These are phyloP conservation scores for Phytophthora colocasiae DNA, from an alignment of 352 stramenopile species.

Conservation along the genomic window DNA sequence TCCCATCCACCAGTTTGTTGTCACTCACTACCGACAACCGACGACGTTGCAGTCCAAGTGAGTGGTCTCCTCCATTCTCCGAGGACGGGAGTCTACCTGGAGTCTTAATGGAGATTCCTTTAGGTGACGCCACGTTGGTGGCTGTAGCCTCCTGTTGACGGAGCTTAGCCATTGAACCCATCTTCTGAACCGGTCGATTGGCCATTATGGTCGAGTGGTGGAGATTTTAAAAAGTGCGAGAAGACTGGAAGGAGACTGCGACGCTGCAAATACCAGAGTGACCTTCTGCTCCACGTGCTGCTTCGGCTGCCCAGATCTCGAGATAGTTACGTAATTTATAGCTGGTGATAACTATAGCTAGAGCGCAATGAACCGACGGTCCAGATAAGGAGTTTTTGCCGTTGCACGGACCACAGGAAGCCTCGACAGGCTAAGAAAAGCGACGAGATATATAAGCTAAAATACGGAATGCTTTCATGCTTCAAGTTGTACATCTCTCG, in stretches of 20 bases:
- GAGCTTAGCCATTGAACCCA: conserved; percentile 61
- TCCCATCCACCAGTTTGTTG: conserved; percentile 85
- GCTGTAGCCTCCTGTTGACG: conserved; percentile 66
- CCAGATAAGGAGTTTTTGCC: conserved; percentile 17
- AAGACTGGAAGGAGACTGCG: conserved; percentile 1
- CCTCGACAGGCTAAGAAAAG: conserved; percentile 20
- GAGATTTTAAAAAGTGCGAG: conserved; percentile 12
- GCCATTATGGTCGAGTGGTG: conserved; percentile 42
- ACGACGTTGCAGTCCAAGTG: conserved; percentile 67
- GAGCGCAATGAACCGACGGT: not conserved
- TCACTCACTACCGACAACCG: conserved; percentile 79
- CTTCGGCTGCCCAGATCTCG: conserved; percentile 1
- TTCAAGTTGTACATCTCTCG: not conserved
- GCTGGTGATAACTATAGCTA: conserved; percentile 30
- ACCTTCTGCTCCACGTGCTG: not conserved
- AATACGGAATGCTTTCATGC: not conserved
- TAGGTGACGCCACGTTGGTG: conserved; percentile 79
- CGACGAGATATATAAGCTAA: conserved; percentile 6
- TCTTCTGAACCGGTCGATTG: conserved; percentile 49
- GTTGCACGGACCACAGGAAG: conserved; percentile 13
- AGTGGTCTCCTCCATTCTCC: conserved; percentile 53
- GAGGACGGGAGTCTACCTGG: conserved; percentile 48
- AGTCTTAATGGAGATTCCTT: conserved; percentile 84
- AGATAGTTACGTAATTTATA: conserved; percentile 5
- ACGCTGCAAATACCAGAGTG: conserved; percentile 42